Percentiles rank a stretch among this genome's conserved stretches.
Conservation (phyloP, 306 rosid species). For the Acacia crassicarpa region DNA sequence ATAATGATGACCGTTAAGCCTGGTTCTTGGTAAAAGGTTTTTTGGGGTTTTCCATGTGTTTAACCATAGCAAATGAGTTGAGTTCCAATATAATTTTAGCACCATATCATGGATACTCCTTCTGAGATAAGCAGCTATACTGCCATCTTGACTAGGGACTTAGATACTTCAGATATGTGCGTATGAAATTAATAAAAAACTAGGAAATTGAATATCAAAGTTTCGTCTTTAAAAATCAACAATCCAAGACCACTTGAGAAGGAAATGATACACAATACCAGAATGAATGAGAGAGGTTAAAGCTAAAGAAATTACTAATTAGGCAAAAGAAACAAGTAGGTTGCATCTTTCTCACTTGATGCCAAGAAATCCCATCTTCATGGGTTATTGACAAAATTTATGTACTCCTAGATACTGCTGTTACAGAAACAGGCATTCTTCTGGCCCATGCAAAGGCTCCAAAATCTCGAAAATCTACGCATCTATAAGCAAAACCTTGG, state of each 20-base stretch:
- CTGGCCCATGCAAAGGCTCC: background rate
- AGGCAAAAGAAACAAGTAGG: background rate
- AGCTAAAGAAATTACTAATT: slow-evolving; percentile 15
- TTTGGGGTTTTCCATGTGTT: background rate
- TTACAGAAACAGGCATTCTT: background rate
- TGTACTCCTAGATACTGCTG: background rate
- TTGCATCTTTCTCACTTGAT: slow-evolving; percentile 9
- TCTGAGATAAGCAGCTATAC: background rate
- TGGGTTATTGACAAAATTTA: background rate
- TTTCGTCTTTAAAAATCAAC: background rate
- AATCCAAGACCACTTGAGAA: background rate
- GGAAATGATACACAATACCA: background rate
- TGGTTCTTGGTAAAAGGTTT: background rate
- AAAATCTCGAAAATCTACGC: background rate
- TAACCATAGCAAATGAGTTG: background rate
- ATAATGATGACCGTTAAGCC: background rate
- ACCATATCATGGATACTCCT: background rate
- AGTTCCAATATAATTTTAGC: background rate
- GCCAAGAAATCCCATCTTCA: slow-evolving; percentile 5
- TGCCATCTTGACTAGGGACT: background rate
- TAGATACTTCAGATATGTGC: background rate
- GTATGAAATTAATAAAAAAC: background rate
- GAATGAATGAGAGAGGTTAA: slow-evolving; percentile 1
- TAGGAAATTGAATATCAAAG: background rate
- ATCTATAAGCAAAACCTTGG: background rate